Conservation (phyloP, 2,329 filamentous ascomycete genomes). For the Pyrenophora seminiperda region DNA sequence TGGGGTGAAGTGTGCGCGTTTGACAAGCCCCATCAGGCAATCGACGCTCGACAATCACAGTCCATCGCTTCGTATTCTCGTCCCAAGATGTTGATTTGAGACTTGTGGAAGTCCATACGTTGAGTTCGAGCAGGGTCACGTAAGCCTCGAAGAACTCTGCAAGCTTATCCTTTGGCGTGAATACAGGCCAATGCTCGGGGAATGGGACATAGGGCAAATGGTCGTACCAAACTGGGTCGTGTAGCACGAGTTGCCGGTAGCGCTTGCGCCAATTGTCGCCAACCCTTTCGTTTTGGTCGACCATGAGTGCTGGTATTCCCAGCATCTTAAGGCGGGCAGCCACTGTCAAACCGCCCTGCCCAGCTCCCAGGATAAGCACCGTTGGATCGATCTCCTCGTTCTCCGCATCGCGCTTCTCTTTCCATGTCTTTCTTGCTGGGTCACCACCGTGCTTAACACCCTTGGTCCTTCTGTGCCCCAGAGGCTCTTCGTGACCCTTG, state of each 20-base stretch:
- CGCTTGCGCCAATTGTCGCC: conserved; percentile 55
- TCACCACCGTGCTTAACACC: conserved; percentile 40
- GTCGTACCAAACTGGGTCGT: conserved; percentile 49
- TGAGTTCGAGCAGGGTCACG: conserved; percentile 46
- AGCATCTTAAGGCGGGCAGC: conserved; percentile 54
- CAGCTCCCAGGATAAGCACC: conserved; percentile 47
- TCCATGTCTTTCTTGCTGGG: conserved; percentile 39
- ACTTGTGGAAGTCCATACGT: conserved; percentile 47
- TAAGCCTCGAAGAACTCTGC: conserved; percentile 48
- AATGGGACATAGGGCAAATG: conserved; percentile 47
- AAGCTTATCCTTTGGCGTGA: conserved; percentile 45
- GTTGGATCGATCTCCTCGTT: conserved; percentile 32
- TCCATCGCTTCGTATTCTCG: conserved; percentile 47
- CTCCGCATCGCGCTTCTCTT: conserved; percentile 37
- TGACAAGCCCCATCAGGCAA: conserved; percentile 28
- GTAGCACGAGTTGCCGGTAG: conserved; percentile 53
- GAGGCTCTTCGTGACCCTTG: conserved; percentile 43
- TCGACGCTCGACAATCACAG: conserved; percentile 37
- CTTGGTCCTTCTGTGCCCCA: conserved; percentile 29
- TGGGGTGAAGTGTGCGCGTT: conserved; percentile 35
- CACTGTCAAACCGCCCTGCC: conserved; percentile 53
- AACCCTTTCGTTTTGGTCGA: conserved; percentile 51
- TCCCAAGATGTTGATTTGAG: conserved; percentile 50
- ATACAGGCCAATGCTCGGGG: conserved; percentile 41
- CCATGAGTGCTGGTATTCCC: conserved; percentile 50